Percentiles rank a stretch among this genome's conserved stretches.
Evolutionary conservation across 345 rosid species (phyloP).

Genomic region (Gossypium mustelinum): DNA sequence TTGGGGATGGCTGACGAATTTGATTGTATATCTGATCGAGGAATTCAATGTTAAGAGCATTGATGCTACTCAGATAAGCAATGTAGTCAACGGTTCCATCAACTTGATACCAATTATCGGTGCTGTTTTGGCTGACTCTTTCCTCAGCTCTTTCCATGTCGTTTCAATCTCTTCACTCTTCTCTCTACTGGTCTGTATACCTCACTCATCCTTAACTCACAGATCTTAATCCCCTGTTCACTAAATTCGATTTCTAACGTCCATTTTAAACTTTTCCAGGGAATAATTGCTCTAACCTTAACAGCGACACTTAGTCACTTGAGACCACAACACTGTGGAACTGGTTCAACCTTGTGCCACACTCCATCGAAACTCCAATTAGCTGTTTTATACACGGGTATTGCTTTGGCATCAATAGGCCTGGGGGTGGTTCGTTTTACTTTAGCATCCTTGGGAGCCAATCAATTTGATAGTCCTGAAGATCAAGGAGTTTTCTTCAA

Average conservation of each 20-base stretch:
- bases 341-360: neutral
- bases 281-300: slow-evolving; percentile 16
- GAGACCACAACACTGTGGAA: slow-evolving; percentile 19
- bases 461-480: slow-evolving; percentile 18
- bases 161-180: slow-evolving; percentile 12
- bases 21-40: slow-evolving; percentile 31
- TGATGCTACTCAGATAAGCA: slow-evolving; percentile 23
- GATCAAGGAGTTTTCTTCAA: slow-evolving; percentile 23
- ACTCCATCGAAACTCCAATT: slow-evolving; percentile 20
- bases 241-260: neutral
- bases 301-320: slow-evolving; percentile 7
- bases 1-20: slow-evolving; percentile 21
- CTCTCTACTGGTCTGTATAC: slow-evolving; percentile 21
- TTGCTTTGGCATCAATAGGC: slow-evolving; percentile 19
- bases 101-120: slow-evolving; percentile 21
- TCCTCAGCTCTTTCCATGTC: slow-evolving; percentile 20
- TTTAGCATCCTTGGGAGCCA: slow-evolving; percentile 26
- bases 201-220: too few species aligned
- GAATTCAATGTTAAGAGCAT: slow-evolving; percentile 25
- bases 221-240: neutral
- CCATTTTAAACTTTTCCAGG: slow-evolving; percentile 23
- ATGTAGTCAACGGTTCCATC: slow-evolving; percentile 16
- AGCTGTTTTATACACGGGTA: neutral
- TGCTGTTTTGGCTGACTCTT: slow-evolving; percentile 26
- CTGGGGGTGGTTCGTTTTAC: slow-evolving; percentile 23